Evolutionary conservation across 2,329 filamentous ascomycete genomes (phyloP).

Genomic region (Coccinonectria pachysandricola): DNA sequence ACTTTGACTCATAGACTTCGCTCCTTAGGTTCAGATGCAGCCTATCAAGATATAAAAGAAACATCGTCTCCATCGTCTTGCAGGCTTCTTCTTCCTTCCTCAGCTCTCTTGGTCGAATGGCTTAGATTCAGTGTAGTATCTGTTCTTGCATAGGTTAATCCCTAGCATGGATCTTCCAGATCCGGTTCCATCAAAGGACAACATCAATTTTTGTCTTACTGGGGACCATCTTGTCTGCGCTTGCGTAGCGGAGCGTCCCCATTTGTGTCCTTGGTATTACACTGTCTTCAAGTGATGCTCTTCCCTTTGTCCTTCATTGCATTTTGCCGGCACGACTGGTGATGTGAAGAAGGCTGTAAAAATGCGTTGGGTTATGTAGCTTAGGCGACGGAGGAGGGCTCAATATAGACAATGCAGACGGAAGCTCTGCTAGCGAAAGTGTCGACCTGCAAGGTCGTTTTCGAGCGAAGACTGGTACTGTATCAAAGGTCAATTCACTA

Average conservation of each 20-base stretch:
- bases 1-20: too few species aligned
- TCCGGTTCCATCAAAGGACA: constrained; percentile 1
- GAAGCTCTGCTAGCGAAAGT: too few species aligned
- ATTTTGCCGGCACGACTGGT: constrained; percentile 11
- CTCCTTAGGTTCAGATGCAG: too few species aligned
- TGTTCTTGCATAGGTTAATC: constrained; percentile 19
- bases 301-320: constrained; percentile 11
- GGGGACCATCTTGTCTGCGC: constrained; percentile 7
- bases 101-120: constrained; percentile 14
- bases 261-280: constrained; percentile 18
- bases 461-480: too few species aligned
- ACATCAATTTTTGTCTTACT: constrained; percentile 10
- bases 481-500: too few species aligned
- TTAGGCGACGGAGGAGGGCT: too few species aligned
- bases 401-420: too few species aligned
- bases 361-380: constrained; percentile 1
- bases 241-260: constrained; percentile 9
- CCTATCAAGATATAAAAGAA: constrained; percentile 6
- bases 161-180: constrained; percentile 8
- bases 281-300: constrained; percentile 16
- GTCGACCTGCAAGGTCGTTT: too few species aligned
- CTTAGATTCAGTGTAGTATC: constrained; percentile 20
- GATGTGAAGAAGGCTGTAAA: constrained; percentile 13
- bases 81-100: constrained; percentile 6
- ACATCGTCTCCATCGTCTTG: neutral